Conservation (phyloP, 108 stramenopile species). For the Mayamaea pseudoterrestris region DNA sequence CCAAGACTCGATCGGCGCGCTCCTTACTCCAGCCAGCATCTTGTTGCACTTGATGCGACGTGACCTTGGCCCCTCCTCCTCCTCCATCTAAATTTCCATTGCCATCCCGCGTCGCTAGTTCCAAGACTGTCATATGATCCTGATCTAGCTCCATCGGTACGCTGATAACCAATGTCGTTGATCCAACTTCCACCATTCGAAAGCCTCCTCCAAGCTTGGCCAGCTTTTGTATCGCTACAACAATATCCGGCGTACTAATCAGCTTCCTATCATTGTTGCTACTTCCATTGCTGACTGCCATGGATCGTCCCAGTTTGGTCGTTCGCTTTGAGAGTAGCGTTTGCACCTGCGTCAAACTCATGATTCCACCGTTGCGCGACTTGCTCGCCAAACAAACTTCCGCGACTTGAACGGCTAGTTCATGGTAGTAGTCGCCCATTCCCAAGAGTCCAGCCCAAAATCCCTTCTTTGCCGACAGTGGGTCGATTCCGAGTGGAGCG, state of each 20-base stretch:
- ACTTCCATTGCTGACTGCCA: slow-evolving; percentile 4
- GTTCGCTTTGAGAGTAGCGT: slow-evolving; percentile 43
- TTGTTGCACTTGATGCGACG: slow-evolving; percentile 38
- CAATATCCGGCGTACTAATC: slow-evolving; percentile 50
- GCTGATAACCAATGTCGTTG: slow-evolving; percentile 59
- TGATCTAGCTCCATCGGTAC: slow-evolving; percentile 78
- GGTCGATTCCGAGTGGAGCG: slow-evolving; percentile 76
- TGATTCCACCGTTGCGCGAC: slow-evolving; percentile 91
- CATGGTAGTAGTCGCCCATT: slow-evolving; percentile 96
- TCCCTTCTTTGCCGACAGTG: slow-evolving; percentile 50
- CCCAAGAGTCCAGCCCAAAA: slow-evolving; percentile 61
- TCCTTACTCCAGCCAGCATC: slow-evolving; percentile 51
- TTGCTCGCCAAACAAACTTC: slow-evolving; percentile 87
- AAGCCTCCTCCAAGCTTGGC: slow-evolving; percentile 73
- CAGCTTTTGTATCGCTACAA: slow-evolving; percentile 67
- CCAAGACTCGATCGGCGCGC: slow-evolving; percentile 55
- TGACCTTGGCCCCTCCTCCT: too few species aligned
- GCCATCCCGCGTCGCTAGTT: too few species aligned
- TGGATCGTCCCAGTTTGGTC: slow-evolving; percentile 36
- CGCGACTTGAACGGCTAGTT: slow-evolving; percentile 94
- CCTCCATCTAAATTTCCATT: slow-evolving; percentile 16
- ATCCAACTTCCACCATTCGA: slow-evolving; percentile 58
- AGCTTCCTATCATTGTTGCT: slow-evolving; percentile 14
- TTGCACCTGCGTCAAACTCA: slow-evolving; percentile 66
- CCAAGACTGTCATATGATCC: slow-evolving; percentile 79